Evolutionary conservation across 2,329 filamentous ascomycete genomes (phyloP), one percentile per base, ranked within the genome.

Genomic region (Chaetomiaceae sp.): DNA sequence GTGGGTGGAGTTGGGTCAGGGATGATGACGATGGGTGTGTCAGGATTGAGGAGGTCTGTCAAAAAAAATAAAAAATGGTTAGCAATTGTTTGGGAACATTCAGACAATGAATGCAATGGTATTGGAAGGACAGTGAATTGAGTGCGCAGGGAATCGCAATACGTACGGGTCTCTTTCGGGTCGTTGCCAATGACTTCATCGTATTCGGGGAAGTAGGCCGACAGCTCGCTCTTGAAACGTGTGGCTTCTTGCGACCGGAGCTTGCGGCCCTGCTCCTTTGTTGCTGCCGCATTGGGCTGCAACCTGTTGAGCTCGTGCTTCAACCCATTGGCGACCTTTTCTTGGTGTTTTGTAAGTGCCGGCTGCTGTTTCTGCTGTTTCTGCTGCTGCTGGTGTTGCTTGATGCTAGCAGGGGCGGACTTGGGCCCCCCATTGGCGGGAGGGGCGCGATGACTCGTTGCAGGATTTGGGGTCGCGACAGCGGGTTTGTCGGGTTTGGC

Each of bases 151-250:
- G 7, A 13, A 33, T 33, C 8, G 14, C 14, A 12, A 5, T 6
- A 74, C 81, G 66, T 78, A 91, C 90, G 85, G 60, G 85, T 76
- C 69, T 91, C 85, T 61, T 86, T 86, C 34, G 84, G 81, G 56
- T 89, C 85, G 65, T 95, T 88, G 55, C 88, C 90, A 70, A 97
- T 89, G 59, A 96, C 81, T 66, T 95, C 89, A 69, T 96, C 91
- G 68, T 96, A 97, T 63, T 95, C 91, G 46, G 87, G 84, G 64
- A 97, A 96, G 70, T 96, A 97, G 42, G 83, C 80, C 33, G 90
- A 85, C 55, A 97, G 77, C 65, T 96, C 91, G 70, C 90, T 96
- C 76, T 95, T 96, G 70, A 90, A 85, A 60, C 89, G 79, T 45
- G 85, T 85, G 10, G 86, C 87, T 62, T 95, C 89, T 63, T 95